phyloP scores from a whole-genome alignment of 495 filamentous ascomycete species.

The Penicillium roqueforti region DNA sequence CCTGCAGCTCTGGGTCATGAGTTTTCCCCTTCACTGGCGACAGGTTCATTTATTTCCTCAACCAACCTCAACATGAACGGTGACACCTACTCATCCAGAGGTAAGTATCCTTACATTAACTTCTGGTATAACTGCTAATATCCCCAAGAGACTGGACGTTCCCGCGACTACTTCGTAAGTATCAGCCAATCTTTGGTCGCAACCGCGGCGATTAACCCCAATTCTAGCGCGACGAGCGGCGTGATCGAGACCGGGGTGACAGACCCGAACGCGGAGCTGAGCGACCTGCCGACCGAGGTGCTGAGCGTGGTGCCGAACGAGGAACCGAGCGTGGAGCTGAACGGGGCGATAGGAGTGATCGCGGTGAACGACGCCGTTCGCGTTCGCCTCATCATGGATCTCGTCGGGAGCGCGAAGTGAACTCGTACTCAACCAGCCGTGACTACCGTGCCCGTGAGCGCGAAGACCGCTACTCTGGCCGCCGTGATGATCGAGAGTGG shows the following conservation, averaged over 20 bases:
- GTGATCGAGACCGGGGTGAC: conserved; percentile 50
- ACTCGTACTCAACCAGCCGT: conserved; percentile 85
- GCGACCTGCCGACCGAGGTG: not conserved
- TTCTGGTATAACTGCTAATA: conserved; percentile 15
- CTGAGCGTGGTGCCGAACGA: conserved; percentile 20
- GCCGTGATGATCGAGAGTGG: conserved; percentile 48
- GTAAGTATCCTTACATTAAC: conserved; percentile 37
- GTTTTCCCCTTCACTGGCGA: conserved; percentile 28
- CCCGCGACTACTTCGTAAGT: conserved; percentile 71
- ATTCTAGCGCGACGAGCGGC: conserved; percentile 50
- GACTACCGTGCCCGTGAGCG: conserved; percentile 88
- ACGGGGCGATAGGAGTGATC: conserved; percentile 38
- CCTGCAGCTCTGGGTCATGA: conserved; percentile 20
- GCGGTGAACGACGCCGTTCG: conserved; percentile 63
- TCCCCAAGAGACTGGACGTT: conserved; percentile 58
- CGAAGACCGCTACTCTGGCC: conserved; percentile 71
- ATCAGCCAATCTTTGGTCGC: conserved; percentile 9
- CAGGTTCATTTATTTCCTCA: conserved; percentile 15
- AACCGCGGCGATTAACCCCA: conserved; percentile 30
- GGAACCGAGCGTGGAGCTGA: conserved; percentile 30
- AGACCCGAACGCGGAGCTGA: conserved; percentile 31
- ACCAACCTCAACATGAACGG: conserved; percentile 70
- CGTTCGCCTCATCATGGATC: conserved; percentile 67
- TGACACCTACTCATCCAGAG: conserved; percentile 78
- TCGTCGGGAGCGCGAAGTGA: conserved; percentile 66